These are phyloP conservation scores for Albugo candida DNA, from an alignment of 352 stramenopile genomes.

Conservation along the genomic window DNA sequence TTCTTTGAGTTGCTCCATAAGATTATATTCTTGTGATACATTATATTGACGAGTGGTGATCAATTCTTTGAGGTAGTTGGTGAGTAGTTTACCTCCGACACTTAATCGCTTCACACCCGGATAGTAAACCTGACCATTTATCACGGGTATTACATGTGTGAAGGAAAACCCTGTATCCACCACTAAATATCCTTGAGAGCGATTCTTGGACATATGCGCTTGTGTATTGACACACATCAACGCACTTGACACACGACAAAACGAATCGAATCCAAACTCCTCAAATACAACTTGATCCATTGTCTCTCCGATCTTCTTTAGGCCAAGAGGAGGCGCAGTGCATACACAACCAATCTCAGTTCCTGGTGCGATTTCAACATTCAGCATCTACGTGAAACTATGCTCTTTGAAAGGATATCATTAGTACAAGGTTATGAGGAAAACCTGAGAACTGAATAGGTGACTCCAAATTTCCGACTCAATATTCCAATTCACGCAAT, in stretches of 20 bases:
- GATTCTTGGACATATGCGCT: constrained; percentile 9
- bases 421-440: constrained; percentile 5
- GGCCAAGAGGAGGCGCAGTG: constrained; percentile 37
- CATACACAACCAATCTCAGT: constrained; percentile 28
- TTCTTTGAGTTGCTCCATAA: constrained; percentile 79
- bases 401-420: not conserved
- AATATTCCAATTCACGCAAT: constrained; percentile 68
- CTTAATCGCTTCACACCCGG: constrained; percentile 63
- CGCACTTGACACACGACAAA: constrained; percentile 23
- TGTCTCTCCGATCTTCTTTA: constrained; percentile 28
- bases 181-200: constrained; percentile 20
- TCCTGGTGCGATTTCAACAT: constrained; percentile 13
- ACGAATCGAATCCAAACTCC: constrained; percentile 36
- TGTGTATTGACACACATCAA: constrained; percentile 21
- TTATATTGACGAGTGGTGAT: constrained; percentile 93
- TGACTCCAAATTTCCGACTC: constrained; percentile 38
- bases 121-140: constrained; percentile 32
- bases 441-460: constrained; percentile 22
- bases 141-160: constrained; percentile 85
- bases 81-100: constrained; percentile 90
- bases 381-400: constrained; percentile 16
- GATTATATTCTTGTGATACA: constrained; percentile 80
- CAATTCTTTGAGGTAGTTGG: constrained; percentile 93
- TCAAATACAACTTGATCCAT: constrained; percentile 75
- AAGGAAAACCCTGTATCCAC: constrained; percentile 93